These are phyloP conservation scores for Alnus glutinosa DNA, from an alignment of 306 rosid genomes.

Conservation along the genomic window DNA sequence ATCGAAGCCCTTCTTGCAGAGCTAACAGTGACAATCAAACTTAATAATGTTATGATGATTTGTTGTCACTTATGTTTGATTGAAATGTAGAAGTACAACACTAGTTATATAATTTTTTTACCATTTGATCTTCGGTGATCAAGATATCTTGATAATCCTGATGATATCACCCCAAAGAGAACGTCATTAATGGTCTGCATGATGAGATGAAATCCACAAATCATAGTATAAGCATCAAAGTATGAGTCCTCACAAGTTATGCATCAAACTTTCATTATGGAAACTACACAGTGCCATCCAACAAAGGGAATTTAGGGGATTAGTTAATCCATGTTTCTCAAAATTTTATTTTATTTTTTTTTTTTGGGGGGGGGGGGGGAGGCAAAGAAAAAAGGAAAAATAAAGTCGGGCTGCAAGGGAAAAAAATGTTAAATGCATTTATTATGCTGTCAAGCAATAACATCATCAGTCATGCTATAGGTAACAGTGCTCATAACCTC, in stretches of 20 bases:
- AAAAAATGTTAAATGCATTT: background rate
- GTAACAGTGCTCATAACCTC: background rate
- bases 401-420: background rate
- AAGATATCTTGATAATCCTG: slow-evolving; percentile 75
- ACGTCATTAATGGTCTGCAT: slow-evolving; percentile 92
- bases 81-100: background rate
- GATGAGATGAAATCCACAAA: slow-evolving; percentile 19
- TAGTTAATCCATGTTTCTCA: background rate
- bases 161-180: slow-evolving; percentile 70
- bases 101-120: slow-evolving; percentile 21
- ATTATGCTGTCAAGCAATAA: background rate
- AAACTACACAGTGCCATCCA: background rate
- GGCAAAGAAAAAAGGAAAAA: background rate
- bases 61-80: background rate
- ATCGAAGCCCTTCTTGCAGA: slow-evolving; percentile 61
- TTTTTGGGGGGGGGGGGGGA: background rate
- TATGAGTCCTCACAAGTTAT: background rate
- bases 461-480: background rate
- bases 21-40: slow-evolving; percentile 36
- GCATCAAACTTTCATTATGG: background rate
- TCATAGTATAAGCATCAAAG: background rate
- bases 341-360: background rate
- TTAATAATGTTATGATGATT: background rate
- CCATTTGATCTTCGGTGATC: slow-evolving; percentile 68
- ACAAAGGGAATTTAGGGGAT: background rate